Conservation (phyloP, 83 land plant genomes). For the Thuja plicata region DNA sequence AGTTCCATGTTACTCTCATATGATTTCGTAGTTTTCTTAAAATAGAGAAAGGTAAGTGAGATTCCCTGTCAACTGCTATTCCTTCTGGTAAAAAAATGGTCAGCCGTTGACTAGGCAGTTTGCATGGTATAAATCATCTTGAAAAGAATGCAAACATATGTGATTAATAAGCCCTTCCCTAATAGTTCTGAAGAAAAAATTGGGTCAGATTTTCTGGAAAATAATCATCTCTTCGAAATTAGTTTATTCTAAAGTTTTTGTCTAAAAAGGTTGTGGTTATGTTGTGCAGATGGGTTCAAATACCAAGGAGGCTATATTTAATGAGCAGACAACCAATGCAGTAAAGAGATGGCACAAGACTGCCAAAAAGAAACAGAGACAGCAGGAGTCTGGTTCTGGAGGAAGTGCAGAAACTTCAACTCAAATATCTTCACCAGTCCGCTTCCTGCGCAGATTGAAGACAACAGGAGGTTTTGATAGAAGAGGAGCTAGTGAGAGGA, state of each 20-base stretch:
- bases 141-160: too few species aligned
- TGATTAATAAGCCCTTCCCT: too few species aligned
- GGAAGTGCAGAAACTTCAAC: slow-evolving; percentile 11
- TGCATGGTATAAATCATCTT: too few species aligned
- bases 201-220: background rate
- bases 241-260: background rate
- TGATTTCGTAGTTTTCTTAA: too few species aligned
- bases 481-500: background rate
- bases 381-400: slow-evolving; percentile 1
- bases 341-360: slow-evolving; percentile 54
- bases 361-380: slow-evolving; percentile 36
- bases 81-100: too few species aligned
- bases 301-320: slow-evolving; percentile 64
- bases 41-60: too few species aligned
- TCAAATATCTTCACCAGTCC: slow-evolving; percentile 17
- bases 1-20: too few species aligned
- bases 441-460: slow-evolving; percentile 4
- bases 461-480: slow-evolving; percentile 8
- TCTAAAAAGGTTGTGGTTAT: background rate
- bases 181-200: background rate
- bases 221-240: background rate
- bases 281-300: slow-evolving; percentile 68
- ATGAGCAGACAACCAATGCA: slow-evolving; percentile 63
- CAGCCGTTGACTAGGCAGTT: too few species aligned
- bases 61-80: too few species aligned